Base-by-base conservation (phyloP, 192 early-diverging fungal genomes). In the Lobosporangium transversale region DNA sequence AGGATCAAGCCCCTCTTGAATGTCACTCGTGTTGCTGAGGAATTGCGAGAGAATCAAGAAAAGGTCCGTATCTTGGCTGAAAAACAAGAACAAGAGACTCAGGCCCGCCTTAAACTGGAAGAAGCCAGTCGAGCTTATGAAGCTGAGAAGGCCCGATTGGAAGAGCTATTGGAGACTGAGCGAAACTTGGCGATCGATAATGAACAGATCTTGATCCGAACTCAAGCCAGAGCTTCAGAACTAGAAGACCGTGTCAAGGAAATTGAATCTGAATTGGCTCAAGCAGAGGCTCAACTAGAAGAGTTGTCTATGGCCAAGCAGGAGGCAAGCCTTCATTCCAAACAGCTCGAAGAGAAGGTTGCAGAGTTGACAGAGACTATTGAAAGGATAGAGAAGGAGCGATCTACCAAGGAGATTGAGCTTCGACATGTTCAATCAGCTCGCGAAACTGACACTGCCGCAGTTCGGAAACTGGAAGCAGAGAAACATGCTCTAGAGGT, bases 1-100 rank as follows among this genome's bases (percentile, higher is more conserved):
- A 94, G 94, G 27, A 91, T 95, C 70, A 96, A 95, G 79, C 96
- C 96, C 14, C 81, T 96, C 53, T 82, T 95, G 40, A 90, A 89
- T 35, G 91, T 94, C 12, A 92, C 92, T 21, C 88, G 91, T 3
- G 84, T 87, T 12, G 94, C 94, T 49, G 92, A 94, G 66, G 93
- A 95, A 68, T 68, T 95, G 42, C 85, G 88, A 43, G 84, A 89
- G 52, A 88, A 88, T 24, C 91, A 95, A 57, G 83, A 91, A 62
- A 70, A 84, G 14, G 88, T 91, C 17, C 83, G 86, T 14, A 91
- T 94, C 67, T 85, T 93, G 52, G 90, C 94, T 62, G 82, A 90
- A 57, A 86, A 85, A 44, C 81, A 88, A 24, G 73, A 83, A 31
- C 89, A 91, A 32, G 81, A 84, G 21, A 87, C 86, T 24, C 87